Conservation (phyloP, 768 basidiomycete genomes). For the Cystobasidium tubakii region DNA sequence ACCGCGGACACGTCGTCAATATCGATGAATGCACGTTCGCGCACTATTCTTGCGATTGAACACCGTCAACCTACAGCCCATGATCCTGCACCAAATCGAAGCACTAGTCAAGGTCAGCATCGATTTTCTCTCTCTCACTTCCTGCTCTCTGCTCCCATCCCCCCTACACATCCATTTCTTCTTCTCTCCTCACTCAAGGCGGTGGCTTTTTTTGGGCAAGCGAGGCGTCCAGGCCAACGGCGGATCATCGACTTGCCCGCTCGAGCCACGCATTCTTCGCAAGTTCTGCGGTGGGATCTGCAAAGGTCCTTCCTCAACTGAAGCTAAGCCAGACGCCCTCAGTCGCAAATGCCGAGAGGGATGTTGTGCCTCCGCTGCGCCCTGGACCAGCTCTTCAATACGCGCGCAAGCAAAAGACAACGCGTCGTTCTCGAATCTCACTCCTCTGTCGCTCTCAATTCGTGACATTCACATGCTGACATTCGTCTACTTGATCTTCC, state of each 20-base stretch:
- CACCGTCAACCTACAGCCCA: conserved; percentile 10
- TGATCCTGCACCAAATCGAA: conserved; percentile 54
- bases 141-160: neutral
- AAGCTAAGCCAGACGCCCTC: too few species aligned
- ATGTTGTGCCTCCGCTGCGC: too few species aligned
- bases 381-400: too few species aligned
- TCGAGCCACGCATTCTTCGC: neutral
- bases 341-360: too few species aligned
- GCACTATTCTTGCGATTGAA: neutral
- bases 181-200: neutral
- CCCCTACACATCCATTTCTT: too few species aligned
- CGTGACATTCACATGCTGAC: neutral
- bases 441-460: neutral
- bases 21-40: neutral
- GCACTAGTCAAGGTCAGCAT: conserved; percentile 52
- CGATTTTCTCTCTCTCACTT: neutral
- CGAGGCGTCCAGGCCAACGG: neutral
- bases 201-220: neutral
- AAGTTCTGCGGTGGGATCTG: neutral
- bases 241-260: neutral
- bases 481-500: neutral
- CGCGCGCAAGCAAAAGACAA: neutral
- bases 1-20: too few species aligned
- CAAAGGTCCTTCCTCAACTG: neutral
- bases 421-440: too few species aligned